These are phyloP conservation scores for Pleurostoma richardsiae DNA, from an alignment of 2,329 filamentous ascomycete genomes.

Conservation along the genomic window DNA sequence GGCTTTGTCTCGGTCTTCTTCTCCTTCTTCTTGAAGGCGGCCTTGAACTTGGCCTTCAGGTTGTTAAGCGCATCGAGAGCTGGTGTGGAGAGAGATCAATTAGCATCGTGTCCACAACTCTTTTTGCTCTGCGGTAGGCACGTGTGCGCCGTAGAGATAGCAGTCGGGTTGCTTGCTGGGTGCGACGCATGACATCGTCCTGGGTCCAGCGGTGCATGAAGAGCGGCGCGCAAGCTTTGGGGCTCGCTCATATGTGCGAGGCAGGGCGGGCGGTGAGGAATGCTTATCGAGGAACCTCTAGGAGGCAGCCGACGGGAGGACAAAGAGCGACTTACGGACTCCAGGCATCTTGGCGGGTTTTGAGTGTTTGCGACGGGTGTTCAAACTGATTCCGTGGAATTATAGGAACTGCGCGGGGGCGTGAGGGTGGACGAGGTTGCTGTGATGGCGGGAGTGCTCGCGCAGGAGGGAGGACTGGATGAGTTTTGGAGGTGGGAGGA, in stretches of 20 bases:
- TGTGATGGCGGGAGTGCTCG: constrained; percentile 33
- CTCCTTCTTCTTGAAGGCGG: constrained; percentile 45
- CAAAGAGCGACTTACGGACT: constrained; percentile 38
- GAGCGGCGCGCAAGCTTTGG: background rate
- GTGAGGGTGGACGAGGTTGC: constrained; percentile 41
- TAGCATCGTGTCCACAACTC: background rate
- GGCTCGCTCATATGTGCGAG: constrained; percentile 2
- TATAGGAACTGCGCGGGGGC: too few species aligned
- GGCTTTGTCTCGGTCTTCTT: constrained; percentile 23
- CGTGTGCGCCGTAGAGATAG: background rate
- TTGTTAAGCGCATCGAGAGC: constrained; percentile 47
- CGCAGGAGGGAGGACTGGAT: background rate
- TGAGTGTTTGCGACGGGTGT: too few species aligned
- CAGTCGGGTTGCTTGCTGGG: background rate
- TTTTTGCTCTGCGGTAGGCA: background rate
- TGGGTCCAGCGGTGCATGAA: background rate
- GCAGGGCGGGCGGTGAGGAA: constrained; percentile 1
- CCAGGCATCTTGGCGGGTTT: constrained; percentile 40
- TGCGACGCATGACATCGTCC: background rate
- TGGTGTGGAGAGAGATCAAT: constrained; percentile 15
- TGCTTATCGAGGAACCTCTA: background rate
- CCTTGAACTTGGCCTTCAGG: constrained; percentile 51
- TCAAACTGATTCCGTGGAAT: too few species aligned
- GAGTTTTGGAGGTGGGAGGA: background rate
- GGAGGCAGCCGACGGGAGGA: background rate